Evolutionary conservation across 306 rosid species (phyloP).

Genomic region (Citrullus mucosospermus): DNA sequence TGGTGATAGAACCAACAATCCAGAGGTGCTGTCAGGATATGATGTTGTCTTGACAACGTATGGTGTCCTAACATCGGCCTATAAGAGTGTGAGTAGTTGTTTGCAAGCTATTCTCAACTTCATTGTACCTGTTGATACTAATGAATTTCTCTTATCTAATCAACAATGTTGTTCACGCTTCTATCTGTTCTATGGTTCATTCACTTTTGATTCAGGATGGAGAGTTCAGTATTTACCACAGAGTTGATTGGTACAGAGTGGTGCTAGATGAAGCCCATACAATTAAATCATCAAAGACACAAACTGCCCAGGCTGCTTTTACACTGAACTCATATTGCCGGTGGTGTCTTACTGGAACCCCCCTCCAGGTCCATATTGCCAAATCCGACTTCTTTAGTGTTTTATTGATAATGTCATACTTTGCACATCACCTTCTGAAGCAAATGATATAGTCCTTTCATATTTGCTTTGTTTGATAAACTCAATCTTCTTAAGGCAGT

Average conservation of each 20-base stretch:
- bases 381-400: not conserved
- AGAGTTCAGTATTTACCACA: constrained; percentile 59
- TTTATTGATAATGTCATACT: not conserved
- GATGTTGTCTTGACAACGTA: constrained; percentile 81
- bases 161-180: not conserved
- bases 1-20: constrained; percentile 43
- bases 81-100: constrained; percentile 35
- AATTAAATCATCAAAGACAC: constrained; percentile 47
- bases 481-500: not conserved
- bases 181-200: not conserved
- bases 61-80: constrained; percentile 48
- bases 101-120: not conserved
- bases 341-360: constrained; percentile 94
- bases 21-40: constrained; percentile 35
- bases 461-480: not conserved
- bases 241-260: constrained; percentile 68
- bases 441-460: not conserved
- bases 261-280: constrained; percentile 92
- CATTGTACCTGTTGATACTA: not conserved
- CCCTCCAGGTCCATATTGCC: constrained; percentile 54
- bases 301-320: constrained; percentile 53
- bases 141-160: not conserved
- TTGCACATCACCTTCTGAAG: not conserved
- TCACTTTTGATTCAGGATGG: constrained; percentile 29
- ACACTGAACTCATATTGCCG: constrained; percentile 64